Evolutionary conservation across 208 protist genomes (phyloP).

Genomic region (Leptomonas pyrrhocoris): DNA sequence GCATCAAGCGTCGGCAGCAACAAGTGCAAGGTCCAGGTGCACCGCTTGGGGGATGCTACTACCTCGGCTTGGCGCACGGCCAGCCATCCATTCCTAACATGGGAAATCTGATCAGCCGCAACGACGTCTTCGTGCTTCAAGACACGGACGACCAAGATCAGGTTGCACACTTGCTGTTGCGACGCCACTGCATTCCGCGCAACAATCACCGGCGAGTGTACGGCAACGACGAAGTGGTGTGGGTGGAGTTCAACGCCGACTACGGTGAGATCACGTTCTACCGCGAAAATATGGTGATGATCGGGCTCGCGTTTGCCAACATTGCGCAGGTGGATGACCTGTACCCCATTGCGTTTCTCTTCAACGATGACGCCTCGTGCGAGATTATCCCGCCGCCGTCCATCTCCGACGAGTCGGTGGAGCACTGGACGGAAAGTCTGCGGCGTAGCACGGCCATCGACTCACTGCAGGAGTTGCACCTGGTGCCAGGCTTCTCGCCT

Average conservation of each 20-base stretch:
- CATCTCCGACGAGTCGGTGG: slow-evolving; percentile 53
- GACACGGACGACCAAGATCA: slow-evolving; percentile 90
- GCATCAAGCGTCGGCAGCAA: slow-evolving; percentile 69
- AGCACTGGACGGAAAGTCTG: slow-evolving; percentile 55
- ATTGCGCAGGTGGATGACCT: slow-evolving; percentile 74
- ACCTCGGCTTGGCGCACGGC: slow-evolving; percentile 80
- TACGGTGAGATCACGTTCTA: slow-evolving; percentile 87
- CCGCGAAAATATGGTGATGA: slow-evolving; percentile 83
- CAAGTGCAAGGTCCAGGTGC: slow-evolving; percentile 66
- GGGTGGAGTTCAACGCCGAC: slow-evolving; percentile 91
- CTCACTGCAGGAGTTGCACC: slow-evolving; percentile 82
- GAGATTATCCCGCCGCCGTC: slow-evolving; percentile 73
- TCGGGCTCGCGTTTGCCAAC: slow-evolving; percentile 87
- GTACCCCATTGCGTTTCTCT: slow-evolving; percentile 89
- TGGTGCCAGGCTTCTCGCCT: slow-evolving; percentile 56
- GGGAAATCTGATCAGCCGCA: slow-evolving; percentile 69
- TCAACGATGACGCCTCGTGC: slow-evolving; percentile 88
- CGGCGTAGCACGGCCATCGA: slow-evolving; percentile 73
- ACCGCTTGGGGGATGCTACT: slow-evolving; percentile 88
- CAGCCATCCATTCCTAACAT: slow-evolving; percentile 71
- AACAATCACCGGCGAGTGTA: slow-evolving; percentile 81
- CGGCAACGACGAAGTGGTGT: slow-evolving; percentile 86
- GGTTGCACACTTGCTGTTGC: slow-evolving; percentile 75
- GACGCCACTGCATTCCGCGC: slow-evolving; percentile 70
- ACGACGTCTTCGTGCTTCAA: slow-evolving; percentile 87